phyloP scores from a whole-genome alignment of 2,329 filamentous ascomycete species.

The Talaromyces atroroseus region DNA sequence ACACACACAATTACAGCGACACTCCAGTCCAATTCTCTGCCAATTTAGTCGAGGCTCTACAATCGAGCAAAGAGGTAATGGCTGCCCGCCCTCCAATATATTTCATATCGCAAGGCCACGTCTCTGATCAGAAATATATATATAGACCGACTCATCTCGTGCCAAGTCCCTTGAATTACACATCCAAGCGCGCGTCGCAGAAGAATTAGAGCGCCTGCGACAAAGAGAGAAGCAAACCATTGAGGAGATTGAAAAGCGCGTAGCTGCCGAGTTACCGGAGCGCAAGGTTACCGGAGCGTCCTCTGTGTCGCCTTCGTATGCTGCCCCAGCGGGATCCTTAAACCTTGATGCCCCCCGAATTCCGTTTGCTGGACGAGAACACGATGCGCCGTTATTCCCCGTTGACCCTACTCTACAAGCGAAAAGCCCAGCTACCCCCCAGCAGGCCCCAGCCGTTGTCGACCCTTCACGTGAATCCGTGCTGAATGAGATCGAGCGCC shows the following conservation, averaged over 20 bases:
- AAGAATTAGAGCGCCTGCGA: slow-evolving; percentile 76
- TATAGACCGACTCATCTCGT: slow-evolving; percentile 81
- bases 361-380: slow-evolving; percentile 37
- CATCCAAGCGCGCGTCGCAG: slow-evolving; percentile 78
- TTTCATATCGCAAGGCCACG: neutral
- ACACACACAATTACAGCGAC: slow-evolving; percentile 42
- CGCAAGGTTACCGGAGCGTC: slow-evolving; percentile 23
- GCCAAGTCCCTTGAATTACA: slow-evolving; percentile 77
- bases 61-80: slow-evolving; percentile 76
- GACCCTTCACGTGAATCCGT: slow-evolving; percentile 50
- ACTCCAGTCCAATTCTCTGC: slow-evolving; percentile 68
- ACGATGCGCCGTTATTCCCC: slow-evolving; percentile 16
- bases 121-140: neutral
- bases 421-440: slow-evolving; percentile 5
- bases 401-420: slow-evolving; percentile 16
- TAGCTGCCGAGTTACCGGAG: slow-evolving; percentile 34
- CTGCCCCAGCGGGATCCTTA: slow-evolving; percentile 25
- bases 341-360: slow-evolving; percentile 39
- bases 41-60: slow-evolving; percentile 74
- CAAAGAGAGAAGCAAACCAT: slow-evolving; percentile 65
- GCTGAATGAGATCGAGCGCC: slow-evolving; percentile 52
- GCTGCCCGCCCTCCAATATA: neutral
- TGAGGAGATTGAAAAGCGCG: slow-evolving; percentile 60
- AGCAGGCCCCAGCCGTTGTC: slow-evolving; percentile 15
- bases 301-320: slow-evolving; percentile 23